Conservation (phyloP, 768 basidiomycete species). For the Tylopilus plumbeoviolaceoides region DNA sequence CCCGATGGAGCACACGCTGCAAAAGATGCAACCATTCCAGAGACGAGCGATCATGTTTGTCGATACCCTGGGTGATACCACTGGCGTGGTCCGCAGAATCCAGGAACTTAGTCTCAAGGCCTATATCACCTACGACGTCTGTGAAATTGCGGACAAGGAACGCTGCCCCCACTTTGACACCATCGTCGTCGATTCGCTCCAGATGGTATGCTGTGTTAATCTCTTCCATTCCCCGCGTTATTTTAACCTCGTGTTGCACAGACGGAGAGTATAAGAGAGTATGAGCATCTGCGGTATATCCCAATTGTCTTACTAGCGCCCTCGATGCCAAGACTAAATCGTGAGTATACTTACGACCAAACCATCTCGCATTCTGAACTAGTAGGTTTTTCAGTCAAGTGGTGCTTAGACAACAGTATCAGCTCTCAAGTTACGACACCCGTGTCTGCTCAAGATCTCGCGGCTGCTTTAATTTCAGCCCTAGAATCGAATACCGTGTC, state of each 20-base stretch:
- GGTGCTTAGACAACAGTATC: slow-evolving; percentile 95
- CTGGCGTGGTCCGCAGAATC: slow-evolving; percentile 72
- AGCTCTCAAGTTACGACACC: slow-evolving; percentile 93
- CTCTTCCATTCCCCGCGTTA: neutral
- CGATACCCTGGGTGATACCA: slow-evolving; percentile 75
- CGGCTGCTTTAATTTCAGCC: slow-evolving; percentile 88
- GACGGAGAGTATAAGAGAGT: slow-evolving; percentile 88
- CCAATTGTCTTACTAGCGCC: slow-evolving; percentile 90
- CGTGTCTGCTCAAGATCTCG: slow-evolving; percentile 81
- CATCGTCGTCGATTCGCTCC: slow-evolving; percentile 88
- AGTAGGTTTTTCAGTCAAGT: slow-evolving; percentile 61
- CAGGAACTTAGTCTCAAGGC: slow-evolving; percentile 75
- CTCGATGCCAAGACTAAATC: slow-evolving; percentile 67
- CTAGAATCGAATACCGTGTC: slow-evolving; percentile 93
- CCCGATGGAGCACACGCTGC: slow-evolving; percentile 65
- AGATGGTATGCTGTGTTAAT: slow-evolving; percentile 55
- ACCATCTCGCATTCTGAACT: slow-evolving; percentile 4
- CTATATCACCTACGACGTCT: slow-evolving; percentile 71
- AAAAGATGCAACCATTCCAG: slow-evolving; percentile 82
- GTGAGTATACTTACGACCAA: slow-evolving; percentile 39
- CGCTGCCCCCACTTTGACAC: slow-evolving; percentile 88
- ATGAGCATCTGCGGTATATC: slow-evolving; percentile 94
- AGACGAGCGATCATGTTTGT: slow-evolving; percentile 90
- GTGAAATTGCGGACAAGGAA: slow-evolving; percentile 78
- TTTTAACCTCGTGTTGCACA: slow-evolving; percentile 32